These are phyloP conservation scores for Lentinula lateritia DNA, from an alignment of 768 basidiomycete genomes.

Conservation along the genomic window DNA sequence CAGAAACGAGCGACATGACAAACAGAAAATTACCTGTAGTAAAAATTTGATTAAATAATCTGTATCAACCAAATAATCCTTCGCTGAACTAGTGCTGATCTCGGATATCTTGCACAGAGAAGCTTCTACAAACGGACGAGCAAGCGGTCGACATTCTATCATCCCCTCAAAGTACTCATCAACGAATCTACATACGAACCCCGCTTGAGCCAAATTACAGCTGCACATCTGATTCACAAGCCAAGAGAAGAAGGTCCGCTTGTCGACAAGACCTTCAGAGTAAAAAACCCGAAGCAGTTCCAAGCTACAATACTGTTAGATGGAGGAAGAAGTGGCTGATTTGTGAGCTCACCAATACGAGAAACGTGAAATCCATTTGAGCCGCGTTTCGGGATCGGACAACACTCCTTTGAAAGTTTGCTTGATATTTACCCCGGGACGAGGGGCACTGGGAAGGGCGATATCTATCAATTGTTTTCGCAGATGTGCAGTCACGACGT, in stretches of 20 bases:
- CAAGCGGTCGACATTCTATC: conserved; percentile 57
- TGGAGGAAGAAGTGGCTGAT: not conserved
- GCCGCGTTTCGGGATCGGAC: conserved; percentile 62
- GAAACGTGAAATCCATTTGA: conserved; percentile 76
- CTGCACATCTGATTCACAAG: conserved; percentile 70
- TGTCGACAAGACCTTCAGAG: conserved; percentile 75
- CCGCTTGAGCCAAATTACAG: conserved; percentile 79
- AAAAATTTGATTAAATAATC: conserved; percentile 49
- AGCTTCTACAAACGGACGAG: conserved; percentile 67
- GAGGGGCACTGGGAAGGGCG: conserved; percentile 71
- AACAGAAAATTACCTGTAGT: conserved; percentile 47
- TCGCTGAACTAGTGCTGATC: conserved; percentile 51
- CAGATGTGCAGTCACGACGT: conserved; percentile 72
- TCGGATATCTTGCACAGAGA: conserved; percentile 63
- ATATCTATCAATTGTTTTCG: conserved; percentile 82
- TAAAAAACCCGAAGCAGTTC: conserved; percentile 72
- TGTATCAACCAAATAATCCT: conserved; percentile 49
- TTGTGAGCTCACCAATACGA: conserved; percentile 55
- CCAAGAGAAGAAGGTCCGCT: conserved; percentile 72
- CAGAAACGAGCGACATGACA: not conserved
- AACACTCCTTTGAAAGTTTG: conserved; percentile 80
- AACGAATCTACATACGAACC: conserved; percentile 67
- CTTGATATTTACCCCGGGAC: conserved; percentile 74
- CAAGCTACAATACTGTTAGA: conserved; percentile 37
- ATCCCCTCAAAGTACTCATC: conserved; percentile 79